Evolutionary conservation across 495 filamentous ascomycete genomes (phyloP), one percentile per base, ranked within the genome.

Genomic region (Cairneyella variabilis): DNA sequence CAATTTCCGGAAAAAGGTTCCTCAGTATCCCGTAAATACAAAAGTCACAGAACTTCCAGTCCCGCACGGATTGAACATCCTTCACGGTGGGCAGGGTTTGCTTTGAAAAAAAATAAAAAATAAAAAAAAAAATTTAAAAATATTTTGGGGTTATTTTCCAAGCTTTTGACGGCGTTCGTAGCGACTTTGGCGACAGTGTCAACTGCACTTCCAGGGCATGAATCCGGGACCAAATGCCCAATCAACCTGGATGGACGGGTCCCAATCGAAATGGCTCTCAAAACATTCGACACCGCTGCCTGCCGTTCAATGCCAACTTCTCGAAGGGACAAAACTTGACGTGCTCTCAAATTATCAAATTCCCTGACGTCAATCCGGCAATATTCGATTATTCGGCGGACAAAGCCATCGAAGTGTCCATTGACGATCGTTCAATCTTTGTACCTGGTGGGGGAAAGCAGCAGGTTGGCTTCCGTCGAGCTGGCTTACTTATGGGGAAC

Each of bases 381-480:
- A 72, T 69, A 39, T 78, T 78, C 62, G 75, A 76, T 56, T 58
- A 63, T 26, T 63, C 55, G 7, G 57, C 41, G 20, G 56, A 68
- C 50, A 71, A 68, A 46, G 59, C 75, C 0, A 54, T 78, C 48
- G 74, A 76, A 60, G 74, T 78, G 14, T 75, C 72, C 43, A 67
- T 78, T 56, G 65, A 64, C 59, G 77, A 82, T 66, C 53, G 65
- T 48, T 75, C 71, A 53, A 76, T 82, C 61, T 82, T 82, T 64
- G 23, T 57, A 9, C 61, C 65, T 8, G 65, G 67, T 25, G 67
- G 62, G 6, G 50, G 40, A 14, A 70, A 71, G 58, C 66, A 63
- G 3, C 78, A 82, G 62, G 62, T 70, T 23, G 79, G 78, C 37
- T 83, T 83, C 69, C 74, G 79, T 14, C 69, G 77, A 21, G 77